phyloP scores from a whole-genome alignment of 2,329 filamentous ascomycete species.

The Trichoderma citrinoviride region DNA sequence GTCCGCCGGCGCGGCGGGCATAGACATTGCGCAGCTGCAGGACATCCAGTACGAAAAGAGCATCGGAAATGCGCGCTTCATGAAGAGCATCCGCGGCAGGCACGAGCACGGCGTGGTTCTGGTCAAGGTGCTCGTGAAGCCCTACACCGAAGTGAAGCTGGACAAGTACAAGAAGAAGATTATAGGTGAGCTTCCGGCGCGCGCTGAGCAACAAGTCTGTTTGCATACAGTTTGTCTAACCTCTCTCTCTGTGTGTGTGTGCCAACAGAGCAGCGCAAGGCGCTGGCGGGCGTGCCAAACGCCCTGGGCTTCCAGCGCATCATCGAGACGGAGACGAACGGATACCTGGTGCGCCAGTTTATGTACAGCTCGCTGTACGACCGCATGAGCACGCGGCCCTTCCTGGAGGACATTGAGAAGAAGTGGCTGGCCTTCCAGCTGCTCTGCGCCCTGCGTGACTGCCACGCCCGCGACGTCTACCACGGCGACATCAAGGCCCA shows the following conservation, averaged over 20 bases:
- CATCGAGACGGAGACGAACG: slow-evolving; percentile 86
- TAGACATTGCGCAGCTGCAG: slow-evolving; percentile 87
- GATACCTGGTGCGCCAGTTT: slow-evolving; percentile 90
- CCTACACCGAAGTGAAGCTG: slow-evolving; percentile 77
- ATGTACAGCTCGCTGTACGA: slow-evolving; percentile 97
- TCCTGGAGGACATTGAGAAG: slow-evolving; percentile 96
- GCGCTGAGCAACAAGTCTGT: neutral
- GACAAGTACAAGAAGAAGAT: slow-evolving; percentile 76
- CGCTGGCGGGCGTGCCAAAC: slow-evolving; percentile 82
- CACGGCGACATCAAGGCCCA: slow-evolving; percentile 99
- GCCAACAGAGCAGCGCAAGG: slow-evolving; percentile 68
- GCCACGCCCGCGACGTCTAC: slow-evolving; percentile 82
- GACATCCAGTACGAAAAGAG: slow-evolving; percentile 91
- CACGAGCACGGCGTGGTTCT: slow-evolving; percentile 89
- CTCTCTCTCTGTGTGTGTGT: too few relatives aligned
- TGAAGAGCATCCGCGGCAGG: slow-evolving; percentile 91
- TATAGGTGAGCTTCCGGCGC: slow-evolving; percentile 53
- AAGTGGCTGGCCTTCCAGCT: slow-evolving; percentile 98
- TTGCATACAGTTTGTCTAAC: neutral
- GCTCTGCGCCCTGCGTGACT: slow-evolving; percentile 87
- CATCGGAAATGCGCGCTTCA: slow-evolving; percentile 86
- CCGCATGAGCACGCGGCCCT: slow-evolving; percentile 91
- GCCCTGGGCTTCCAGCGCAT: slow-evolving; percentile 86
- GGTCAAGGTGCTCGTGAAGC: slow-evolving; percentile 93
- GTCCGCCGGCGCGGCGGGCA: slow-evolving; percentile 85